A percentile compares a stretch with the other conserved stretches of the same genome.
Evolutionary conservation across 331 rosid genomes (phyloP).

Genomic region (Malus hybrid): DNA sequence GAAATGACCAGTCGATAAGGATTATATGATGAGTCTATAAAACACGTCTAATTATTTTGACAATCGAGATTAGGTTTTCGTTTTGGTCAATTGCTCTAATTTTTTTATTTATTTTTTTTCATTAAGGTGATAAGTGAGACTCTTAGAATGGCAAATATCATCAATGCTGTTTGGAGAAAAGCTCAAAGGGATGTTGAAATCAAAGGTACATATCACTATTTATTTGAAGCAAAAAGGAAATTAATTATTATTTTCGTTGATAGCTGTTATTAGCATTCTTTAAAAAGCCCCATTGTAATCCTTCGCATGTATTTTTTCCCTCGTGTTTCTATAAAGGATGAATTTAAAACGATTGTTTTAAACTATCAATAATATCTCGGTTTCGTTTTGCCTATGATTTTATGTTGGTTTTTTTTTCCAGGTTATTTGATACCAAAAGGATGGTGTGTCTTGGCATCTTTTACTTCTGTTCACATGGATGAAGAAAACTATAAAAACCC

Average conservation of each 20-base stretch:
- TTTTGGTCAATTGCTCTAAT: background rate
- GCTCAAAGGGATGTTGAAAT: conserved; percentile 64
- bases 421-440: conserved; percentile 62
- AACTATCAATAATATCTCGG: too few relatives aligned
- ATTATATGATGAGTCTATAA: too few relatives aligned
- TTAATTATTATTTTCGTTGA: background rate
- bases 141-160: conserved; percentile 79
- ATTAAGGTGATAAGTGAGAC: conserved; percentile 79
- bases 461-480: conserved; percentile 69
- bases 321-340: too few relatives aligned
- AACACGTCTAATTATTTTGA: too few relatives aligned
- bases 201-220: conserved; percentile 33
- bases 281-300: too few relatives aligned
- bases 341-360: too few relatives aligned
- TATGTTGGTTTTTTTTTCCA: conserved; percentile 10
- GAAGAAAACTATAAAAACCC: conserved; percentile 52
- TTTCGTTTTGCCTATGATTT: too few relatives aligned
- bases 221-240: background rate
- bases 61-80: too few relatives aligned
- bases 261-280: too few relatives aligned
- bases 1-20: too few relatives aligned
- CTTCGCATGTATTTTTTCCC: too few relatives aligned
- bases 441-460: conserved; percentile 77
- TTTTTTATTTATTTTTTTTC: background rate
- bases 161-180: conserved; percentile 87